Percentiles rank a stretch among this genome's conserved stretches.
These are phyloP conservation scores for Datura wrightii DNA, from an alignment of 257 asterid species.

Conservation along the genomic window DNA sequence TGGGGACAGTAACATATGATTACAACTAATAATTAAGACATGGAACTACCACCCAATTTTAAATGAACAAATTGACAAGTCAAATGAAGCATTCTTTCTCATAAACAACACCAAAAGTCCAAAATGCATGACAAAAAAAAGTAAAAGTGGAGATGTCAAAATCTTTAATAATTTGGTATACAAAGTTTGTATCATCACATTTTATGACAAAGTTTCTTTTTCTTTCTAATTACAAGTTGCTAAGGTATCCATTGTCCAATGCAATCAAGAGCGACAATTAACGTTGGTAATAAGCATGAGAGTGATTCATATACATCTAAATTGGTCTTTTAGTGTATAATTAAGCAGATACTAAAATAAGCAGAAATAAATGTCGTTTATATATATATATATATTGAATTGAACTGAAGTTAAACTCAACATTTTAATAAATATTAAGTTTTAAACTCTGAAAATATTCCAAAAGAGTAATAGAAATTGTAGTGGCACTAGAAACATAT, in stretches of 20 bases:
- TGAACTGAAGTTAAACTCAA: not conserved
- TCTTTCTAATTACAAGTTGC: not conserved
- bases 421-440: not conserved
- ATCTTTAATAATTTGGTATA: too few relatives aligned
- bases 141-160: too few relatives aligned
- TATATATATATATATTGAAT: too few relatives aligned
- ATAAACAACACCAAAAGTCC: not conserved
- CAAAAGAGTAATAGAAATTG: too few relatives aligned
- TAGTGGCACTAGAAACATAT: conserved; percentile 19
- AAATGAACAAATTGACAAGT: not conserved
- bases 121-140: too few relatives aligned
- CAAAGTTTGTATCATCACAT: too few relatives aligned
- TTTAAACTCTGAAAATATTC: too few relatives aligned
- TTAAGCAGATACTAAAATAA: too few relatives aligned
- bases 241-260: not conserved
- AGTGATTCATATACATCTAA: not conserved
- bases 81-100: conserved; percentile 17
- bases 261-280: not conserved
- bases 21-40: conserved; percentile 10
- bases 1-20: conserved; percentile 22
- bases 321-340: not conserved
- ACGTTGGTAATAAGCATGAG: not conserved
- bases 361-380: too few relatives aligned
- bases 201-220: too few relatives aligned
- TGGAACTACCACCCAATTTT: conserved; percentile 22